Evolutionary conservation across 176 grass and related monocot species (phyloP), one percentile per base, ranked within the genome.

Genomic region (Cocos nucifera): DNA sequence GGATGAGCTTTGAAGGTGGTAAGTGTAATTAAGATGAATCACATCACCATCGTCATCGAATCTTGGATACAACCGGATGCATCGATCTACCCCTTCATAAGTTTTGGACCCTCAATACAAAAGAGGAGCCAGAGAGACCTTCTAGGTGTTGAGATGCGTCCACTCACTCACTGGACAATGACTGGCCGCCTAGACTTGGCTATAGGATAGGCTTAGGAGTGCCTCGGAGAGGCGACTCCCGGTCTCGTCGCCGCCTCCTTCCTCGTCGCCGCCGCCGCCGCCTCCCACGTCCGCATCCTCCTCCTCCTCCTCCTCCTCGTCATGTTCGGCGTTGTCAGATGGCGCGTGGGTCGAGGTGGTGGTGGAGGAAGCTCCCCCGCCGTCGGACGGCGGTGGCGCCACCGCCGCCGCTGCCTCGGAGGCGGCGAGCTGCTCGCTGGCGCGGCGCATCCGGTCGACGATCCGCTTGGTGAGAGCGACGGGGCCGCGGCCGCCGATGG

Each of bases 361-460:
- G 18, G 84, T 81, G 3, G 85, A 89, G 5, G 89, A 89, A 12
- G 93, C 83, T 22, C 77, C 87, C 50, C 89, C 87, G 19, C 69
- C 80, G 23, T 85, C 83, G 0, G 75, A 82, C 2, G 63, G 73
- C 3, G 68, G 75, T 19, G 48, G 51, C 7, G 64, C 58, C 8
- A 64, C 35, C 8, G 2, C 35, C 12, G 35, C 8, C 8, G 35
- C 71, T 8, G 63, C 72, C 56, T 57, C 62, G n/a, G 29, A 3
- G 26, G 27, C 8, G 24, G 2, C 22, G 10, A 28, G 35, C 48
- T 75, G 63, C 51, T 30, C 16, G 69, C 62, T 14, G 71, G 56
- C 5, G 69, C 66, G 20, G 50, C 17, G 17, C 16, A 65, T 44
- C 35, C 35, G 35, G 35, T 44, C 35, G 9, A 44, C 9, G 8